phyloP scores from a whole-genome alignment of 2,329 filamentous ascomycete genomes.

The Exophiala alcalophila region DNA sequence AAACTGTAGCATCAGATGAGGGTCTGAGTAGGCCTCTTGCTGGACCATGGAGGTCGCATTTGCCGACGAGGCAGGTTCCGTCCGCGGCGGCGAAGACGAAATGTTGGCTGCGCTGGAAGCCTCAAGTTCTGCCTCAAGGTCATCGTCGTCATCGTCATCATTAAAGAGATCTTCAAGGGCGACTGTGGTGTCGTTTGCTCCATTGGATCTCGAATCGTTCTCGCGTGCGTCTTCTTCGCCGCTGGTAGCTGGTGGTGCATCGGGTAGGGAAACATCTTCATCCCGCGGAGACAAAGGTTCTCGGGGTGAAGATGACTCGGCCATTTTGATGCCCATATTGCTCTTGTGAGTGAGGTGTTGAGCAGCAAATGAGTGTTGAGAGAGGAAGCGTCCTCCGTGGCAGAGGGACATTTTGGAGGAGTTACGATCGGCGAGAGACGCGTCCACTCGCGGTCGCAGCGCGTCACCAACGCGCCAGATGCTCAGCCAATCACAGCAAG shows the following conservation, averaged over 20 bases:
- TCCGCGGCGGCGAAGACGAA: conserved; percentile 29
- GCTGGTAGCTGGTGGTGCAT: conserved; percentile 22
- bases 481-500: too few relatives aligned
- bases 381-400: too few relatives aligned
- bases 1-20: conserved; percentile 85
- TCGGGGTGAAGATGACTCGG: conserved; percentile 31
- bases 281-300: conserved; percentile 10
- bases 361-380: too few relatives aligned
- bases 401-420: too few relatives aligned
- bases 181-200: conserved; percentile 29
- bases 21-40: conserved; percentile 34
- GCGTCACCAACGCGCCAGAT: too few relatives aligned
- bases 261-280: conserved; percentile 27
- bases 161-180: conserved; percentile 58
- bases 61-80: conserved; percentile 41
- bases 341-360: too few relatives aligned
- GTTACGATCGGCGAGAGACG: too few relatives aligned
- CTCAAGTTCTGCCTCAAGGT: conserved; percentile 55
- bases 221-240: conserved; percentile 11
- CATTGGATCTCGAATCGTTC: conserved; percentile 20
- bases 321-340: conserved; percentile 30
- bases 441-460: too few relatives aligned
- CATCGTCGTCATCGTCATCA: conserved; percentile 44
- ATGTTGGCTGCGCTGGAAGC: conserved; percentile 49
- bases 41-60: conserved; percentile 36